Evolutionary conservation across 2,329 filamentous ascomycete species (phyloP), one percentile per base, ranked within the genome.

Genomic region (Dryadomyces quercivorus): DNA sequence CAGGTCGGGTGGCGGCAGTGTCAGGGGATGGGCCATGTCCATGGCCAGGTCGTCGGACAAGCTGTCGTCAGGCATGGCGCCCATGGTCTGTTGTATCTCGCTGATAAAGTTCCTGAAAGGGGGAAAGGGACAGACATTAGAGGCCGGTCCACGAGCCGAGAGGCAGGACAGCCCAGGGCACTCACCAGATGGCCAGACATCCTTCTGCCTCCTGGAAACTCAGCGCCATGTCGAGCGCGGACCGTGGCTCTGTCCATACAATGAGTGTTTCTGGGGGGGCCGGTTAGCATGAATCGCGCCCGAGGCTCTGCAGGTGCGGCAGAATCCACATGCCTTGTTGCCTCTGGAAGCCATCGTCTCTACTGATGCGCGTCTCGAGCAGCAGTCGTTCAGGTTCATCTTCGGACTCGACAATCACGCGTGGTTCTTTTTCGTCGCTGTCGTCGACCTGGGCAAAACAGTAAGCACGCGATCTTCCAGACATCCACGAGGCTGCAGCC

Each of bases 161-260:
- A 31, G 7, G 18, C 21, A 40, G 3, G 12, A 16, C 50, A 20
- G 34, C 20, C 38, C 20, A 2, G 31, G 5, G 22, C 34, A 42
- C 73, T 67, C 64, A 94, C 93, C 93, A 98, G 68, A 98, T 95
- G 59, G 84, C 77, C 20, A 87, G 82, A 70, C 93, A 98, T 48
- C 92, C 93, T 61, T 97, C 93, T 2, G 91, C 86, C 72, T 98
- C 93, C 69, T 98, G 93, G 65, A 98, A 98, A 67, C 91, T 96
- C 59, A 98, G 78, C 46, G 93, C 93, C 93, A 98, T 97, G 67
- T 98, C 93, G 55, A 91, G 83, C 56, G 86, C 86, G 71, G 84
- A 93, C 57, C 67, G 70, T 4, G 83, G 81, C 67, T 97, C 93
- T 43, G 92, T 96, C 93, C 93, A 98, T 58, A 98, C 91, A 59